Base-by-base conservation (phyloP, 2,329 filamentous ascomycete species). In the Tolypocladium amazonense region DNA sequence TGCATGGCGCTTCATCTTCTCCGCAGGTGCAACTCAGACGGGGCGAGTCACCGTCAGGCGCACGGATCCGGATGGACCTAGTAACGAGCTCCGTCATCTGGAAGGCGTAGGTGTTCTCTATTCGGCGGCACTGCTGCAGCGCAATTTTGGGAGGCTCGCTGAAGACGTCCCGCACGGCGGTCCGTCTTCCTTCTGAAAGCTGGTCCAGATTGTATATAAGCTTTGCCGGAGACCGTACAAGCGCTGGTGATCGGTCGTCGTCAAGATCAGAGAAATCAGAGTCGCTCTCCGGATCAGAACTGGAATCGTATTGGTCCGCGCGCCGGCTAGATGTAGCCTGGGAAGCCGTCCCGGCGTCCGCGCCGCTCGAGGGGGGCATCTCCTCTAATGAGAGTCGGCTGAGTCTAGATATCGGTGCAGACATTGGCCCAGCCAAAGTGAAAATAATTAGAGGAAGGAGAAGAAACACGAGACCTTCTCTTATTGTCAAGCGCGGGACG, bases 51-150 rank as follows among this genome's bases (percentile, higher is more conserved):
- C 76, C 76, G 37, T 68, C 68, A 0, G 73, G 67, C 2, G 74
- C 71, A 2, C 77, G 77, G 37, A 82, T 80, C 47, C 80, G 76
- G 50, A 84, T 74, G 23, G 79, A 80, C 14, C 78, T 77, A 18
- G 79, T 79, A 33, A 80, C 78, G 2, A 79, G 70, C 67, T 84
- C 82, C 4, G 79, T 79, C 72, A 85, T 76, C 65, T 83, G 76
- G 61, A 84, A 84, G 56, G 81, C 79, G 60, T 81, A 83, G 25
- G 79, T 78, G 61, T 79, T 66, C 30, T 76, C 74, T 52, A 77
- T 73, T 47, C 76, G 72, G 27, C 77, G 75, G 61, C 81, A 84
- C 59, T 76, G 76, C 63, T 82, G 76, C 8, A 84, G 69, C 0
- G 76, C 72, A 60, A 85, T 76, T 60, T 75, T 74, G 2, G 81